These are phyloP conservation scores for Uncinocarpus reesii DNA, from an alignment of 2,329 filamentous ascomycete genomes.

Conservation along the genomic window DNA sequence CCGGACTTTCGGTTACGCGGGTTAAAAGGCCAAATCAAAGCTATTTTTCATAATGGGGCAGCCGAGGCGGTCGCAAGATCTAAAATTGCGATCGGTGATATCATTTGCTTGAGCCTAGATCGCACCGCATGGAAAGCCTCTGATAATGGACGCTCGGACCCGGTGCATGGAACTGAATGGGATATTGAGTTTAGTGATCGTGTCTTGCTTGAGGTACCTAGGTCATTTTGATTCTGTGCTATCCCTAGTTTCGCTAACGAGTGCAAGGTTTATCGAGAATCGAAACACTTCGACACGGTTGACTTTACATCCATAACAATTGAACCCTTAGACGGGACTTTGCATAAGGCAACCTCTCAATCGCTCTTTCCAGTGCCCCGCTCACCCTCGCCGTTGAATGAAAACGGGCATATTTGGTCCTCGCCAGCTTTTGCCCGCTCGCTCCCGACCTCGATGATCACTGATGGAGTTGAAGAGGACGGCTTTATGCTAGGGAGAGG, in stretches of 20 bases:
- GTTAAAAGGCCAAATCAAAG: constrained; percentile 67
- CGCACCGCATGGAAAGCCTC: constrained; percentile 56
- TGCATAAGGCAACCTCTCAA: neutral
- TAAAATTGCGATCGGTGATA: constrained; percentile 67
- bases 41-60: constrained; percentile 60
- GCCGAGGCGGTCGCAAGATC: constrained; percentile 59
- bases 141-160: constrained; percentile 24
- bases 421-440: constrained; percentile 75
- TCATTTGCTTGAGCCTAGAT: constrained; percentile 56
- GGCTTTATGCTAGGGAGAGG: constrained; percentile 49
- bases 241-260: neutral
- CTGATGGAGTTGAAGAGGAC: constrained; percentile 60
- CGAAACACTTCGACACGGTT: neutral
- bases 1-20: constrained; percentile 71
- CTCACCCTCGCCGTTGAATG: neutral
- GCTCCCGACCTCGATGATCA: constrained; percentile 54
- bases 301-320: neutral
- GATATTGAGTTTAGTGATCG: constrained; percentile 42
- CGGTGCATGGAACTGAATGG: constrained; percentile 42
- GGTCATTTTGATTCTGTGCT: too few species aligned
- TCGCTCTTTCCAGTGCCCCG: neutral
- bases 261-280: constrained; percentile 8
- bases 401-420: constrained; percentile 45
- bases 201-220: constrained; percentile 33
- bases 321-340: neutral